Percentiles rank a stretch among this genome's conserved stretches.
Evolutionary conservation across 2,329 filamentous ascomycete genomes (phyloP).

Genomic region (Pestalotiopsis sp.): DNA sequence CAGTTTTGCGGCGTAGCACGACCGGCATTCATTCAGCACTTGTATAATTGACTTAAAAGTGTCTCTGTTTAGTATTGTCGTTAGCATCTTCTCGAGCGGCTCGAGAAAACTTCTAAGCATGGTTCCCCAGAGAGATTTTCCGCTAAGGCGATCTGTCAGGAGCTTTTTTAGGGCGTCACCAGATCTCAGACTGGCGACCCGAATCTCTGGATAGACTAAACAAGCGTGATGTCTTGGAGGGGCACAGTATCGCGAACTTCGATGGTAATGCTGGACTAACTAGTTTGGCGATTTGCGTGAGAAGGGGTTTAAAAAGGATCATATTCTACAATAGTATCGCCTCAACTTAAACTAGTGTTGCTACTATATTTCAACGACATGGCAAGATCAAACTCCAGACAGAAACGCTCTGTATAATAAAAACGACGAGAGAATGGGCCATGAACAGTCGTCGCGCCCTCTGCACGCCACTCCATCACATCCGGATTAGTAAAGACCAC

Average conservation of each 20-base stretch:
- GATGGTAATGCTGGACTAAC: background rate
- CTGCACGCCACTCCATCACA: background rate
- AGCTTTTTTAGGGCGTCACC: conserved; percentile 33
- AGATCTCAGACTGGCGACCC: conserved; percentile 29
- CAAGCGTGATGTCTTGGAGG: conserved; percentile 35
- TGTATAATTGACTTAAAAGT: background rate
- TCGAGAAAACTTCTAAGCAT: conserved; percentile 15
- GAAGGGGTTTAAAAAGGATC: background rate
- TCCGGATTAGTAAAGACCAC: background rate
- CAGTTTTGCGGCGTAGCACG: background rate
- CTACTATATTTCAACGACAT: conserved; percentile 14
- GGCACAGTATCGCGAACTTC: conserved; percentile 25
- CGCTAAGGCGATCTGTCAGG: conserved; percentile 38
- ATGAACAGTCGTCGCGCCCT: background rate
- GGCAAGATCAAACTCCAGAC: background rate
- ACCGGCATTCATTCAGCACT: background rate
- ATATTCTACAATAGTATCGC: background rate
- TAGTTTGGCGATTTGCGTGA: background rate
- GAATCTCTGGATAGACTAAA: conserved; percentile 36
- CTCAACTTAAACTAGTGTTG: background rate
- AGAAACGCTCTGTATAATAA: background rate
- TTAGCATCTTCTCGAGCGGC: background rate
- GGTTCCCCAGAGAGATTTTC: conserved; percentile 39
- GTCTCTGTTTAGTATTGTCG: background rate
- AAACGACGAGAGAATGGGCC: background rate